Evolutionary conservation across 2,329 filamentous ascomycete genomes (phyloP), one percentile per base, ranked within the genome.

Genomic region (Didymellaceae sp.): DNA sequence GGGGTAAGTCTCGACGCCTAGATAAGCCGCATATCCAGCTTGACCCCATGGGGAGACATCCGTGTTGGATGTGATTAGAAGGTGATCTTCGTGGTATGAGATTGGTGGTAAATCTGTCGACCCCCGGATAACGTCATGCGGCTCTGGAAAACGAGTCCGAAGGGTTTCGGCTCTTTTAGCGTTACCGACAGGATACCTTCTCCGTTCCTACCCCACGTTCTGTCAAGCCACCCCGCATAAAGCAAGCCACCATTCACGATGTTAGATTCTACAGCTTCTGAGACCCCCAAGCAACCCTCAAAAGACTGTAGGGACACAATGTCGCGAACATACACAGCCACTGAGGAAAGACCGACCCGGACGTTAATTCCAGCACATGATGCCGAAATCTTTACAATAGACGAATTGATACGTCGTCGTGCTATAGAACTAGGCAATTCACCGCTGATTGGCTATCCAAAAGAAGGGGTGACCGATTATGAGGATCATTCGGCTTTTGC

Each of bases 401-500:
- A 67, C 40, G 61, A 63, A 25, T 43, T 67, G 14, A 65, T 67
- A 41, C 56, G 53, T 45, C 56, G 55, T 14, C 61, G 61, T 11
- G 63, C 64, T 24, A 39, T 54, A 11, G 55, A 60, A 22, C 35
- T 62, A 14, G 18, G 37, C 18, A 53, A 61, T 37, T 50, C 53
- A 14, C 54, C 63, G 6, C 43, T 68, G 9, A 51, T 68, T 38
- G 59, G 57, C 7, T 66, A 61, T 26, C 65, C 65, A 8, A 61
- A 55, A 38, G 45, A 57, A 35, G 61, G 59, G n/a, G 44, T 62
- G 7, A 54, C 51, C 13, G 63, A 66, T 39, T 58, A 60, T 20
- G 59, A 63, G 39, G 65, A 66, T 22, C 63, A 68, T 46, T 63
- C 62, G 10, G 63, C 65, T 2, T 16, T 26, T 32, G 61, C 63